Conservation (phyloP, 2,329 filamentous ascomycete species). For the Neopestalotiopsis sp. region DNA sequence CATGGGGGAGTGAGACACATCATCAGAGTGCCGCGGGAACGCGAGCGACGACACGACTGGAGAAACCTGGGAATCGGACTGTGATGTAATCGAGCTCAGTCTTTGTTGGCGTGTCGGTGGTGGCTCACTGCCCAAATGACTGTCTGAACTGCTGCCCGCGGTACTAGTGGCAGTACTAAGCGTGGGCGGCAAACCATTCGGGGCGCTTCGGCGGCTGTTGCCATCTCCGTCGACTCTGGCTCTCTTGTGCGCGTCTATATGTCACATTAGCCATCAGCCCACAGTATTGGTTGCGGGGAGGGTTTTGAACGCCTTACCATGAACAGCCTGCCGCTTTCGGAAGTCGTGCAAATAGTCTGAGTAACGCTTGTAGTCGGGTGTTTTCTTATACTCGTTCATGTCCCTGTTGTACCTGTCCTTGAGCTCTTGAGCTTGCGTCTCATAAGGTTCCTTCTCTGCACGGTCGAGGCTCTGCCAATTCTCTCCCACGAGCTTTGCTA, state of each 20-base stretch:
- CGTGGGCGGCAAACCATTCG: slow-evolving; percentile 45
- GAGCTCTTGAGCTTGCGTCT: slow-evolving; percentile 71
- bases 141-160: slow-evolving; percentile 54
- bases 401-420: slow-evolving; percentile 81
- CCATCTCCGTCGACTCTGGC: slow-evolving; percentile 49
- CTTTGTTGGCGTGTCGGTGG: slow-evolving; percentile 52
- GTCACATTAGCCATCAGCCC: slow-evolving; percentile 28
- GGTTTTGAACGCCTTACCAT: slow-evolving; percentile 48
- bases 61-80: slow-evolving; percentile 50
- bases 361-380: slow-evolving; percentile 70
- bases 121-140: slow-evolving; percentile 52
- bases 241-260: slow-evolving; percentile 55
- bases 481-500: slow-evolving; percentile 81
- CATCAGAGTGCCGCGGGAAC: slow-evolving; percentile 45
- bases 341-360: slow-evolving; percentile 77
- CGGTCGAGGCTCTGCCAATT: slow-evolving; percentile 77
- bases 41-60: slow-evolving; percentile 41
- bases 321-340: slow-evolving; percentile 70
- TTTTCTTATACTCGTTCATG: slow-evolving; percentile 79
- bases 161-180: slow-evolving; percentile 43
- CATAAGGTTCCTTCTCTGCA: slow-evolving; percentile 72
- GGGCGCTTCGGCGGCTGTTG: slow-evolving; percentile 42
- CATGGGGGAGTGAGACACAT: slow-evolving; percentile 48
- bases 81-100: slow-evolving; percentile 52
- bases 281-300: not conserved